These are phyloP conservation scores for Furcasterigmium sp. DNA, from an alignment of 2,329 filamentous ascomycete species.

Conservation along the genomic window DNA sequence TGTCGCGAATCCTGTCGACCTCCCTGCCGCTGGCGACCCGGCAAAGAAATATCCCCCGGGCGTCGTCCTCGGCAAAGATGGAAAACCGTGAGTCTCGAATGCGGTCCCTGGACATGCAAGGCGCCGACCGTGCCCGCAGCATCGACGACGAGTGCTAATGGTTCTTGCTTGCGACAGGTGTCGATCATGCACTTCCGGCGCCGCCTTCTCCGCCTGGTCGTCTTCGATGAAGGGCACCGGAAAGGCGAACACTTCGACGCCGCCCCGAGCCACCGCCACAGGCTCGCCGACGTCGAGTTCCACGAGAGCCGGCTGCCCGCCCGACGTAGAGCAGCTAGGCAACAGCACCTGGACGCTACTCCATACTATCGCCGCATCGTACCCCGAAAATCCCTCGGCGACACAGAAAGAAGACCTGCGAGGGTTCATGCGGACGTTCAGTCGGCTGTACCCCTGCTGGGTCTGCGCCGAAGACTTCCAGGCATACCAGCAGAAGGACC, in stretches of 20 bases:
- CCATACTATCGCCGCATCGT: conserved; percentile 84
- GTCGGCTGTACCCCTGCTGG: conserved; percentile 92
- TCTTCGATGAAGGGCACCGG: conserved; percentile 43
- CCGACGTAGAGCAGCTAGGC: conserved; percentile 83
- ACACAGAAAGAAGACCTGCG: conserved; percentile 70
- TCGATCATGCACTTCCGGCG: conserved; percentile 66
- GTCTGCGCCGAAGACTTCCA: conserved; percentile 90
- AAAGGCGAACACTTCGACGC: conserved; percentile 25
- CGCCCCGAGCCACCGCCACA: conserved; percentile 22
- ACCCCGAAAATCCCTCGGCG: conserved; percentile 64
- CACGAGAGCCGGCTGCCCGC: conserved; percentile 67
- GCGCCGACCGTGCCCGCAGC: too few species aligned
- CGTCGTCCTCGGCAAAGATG: conserved; percentile 71
- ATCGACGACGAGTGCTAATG: too few species aligned
- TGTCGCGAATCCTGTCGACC: too few species aligned
- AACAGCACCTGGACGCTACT: conserved; percentile 90
- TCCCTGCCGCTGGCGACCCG: not conserved
- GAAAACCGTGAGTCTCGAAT: conserved; percentile 68
- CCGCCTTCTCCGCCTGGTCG: conserved; percentile 56
- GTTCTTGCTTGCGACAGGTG: conserved; percentile 57
- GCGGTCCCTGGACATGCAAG: too few species aligned
- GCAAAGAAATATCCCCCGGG: conserved; percentile 48
- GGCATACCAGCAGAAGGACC: conserved; percentile 68
- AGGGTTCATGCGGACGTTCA: conserved; percentile 75
- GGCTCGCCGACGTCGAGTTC: conserved; percentile 27